Evolutionary conservation across 768 basidiomycete species (phyloP).

Genomic region (Boletus rubescentipes): DNA sequence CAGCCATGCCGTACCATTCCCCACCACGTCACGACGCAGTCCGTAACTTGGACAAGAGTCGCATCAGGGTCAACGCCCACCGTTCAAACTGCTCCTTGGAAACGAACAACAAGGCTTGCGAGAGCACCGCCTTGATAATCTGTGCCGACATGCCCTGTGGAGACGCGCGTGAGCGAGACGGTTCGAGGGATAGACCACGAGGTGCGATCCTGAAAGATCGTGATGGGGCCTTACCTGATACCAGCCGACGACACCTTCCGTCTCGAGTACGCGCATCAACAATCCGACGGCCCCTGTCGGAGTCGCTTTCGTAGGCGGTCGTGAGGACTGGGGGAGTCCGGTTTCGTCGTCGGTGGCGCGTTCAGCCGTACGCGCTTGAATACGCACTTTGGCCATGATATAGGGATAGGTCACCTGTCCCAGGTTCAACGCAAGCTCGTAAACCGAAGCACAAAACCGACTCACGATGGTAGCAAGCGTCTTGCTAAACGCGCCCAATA

Average conservation of each 20-base stretch:
- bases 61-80: conserved; percentile 75
- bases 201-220: background rate
- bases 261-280: conserved; percentile 64
- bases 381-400: conserved; percentile 94
- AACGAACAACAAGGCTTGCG: conserved; percentile 94
- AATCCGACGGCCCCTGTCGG: conserved; percentile 78
- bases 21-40: conserved; percentile 5
- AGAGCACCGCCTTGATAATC: conserved; percentile 91
- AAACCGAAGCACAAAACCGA: background rate
- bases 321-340: conserved; percentile 18
- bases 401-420: conserved; percentile 89
- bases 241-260: conserved; percentile 88
- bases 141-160: conserved; percentile 94
- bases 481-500: conserved; percentile 91
- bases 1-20: background rate
- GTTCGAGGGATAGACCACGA: background rate
- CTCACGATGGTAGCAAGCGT: conserved; percentile 91
- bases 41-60: conserved; percentile 42
- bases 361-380: conserved; percentile 79
- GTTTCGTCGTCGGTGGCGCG: conserved; percentile 33
- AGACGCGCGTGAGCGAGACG: background rate
- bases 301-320: conserved; percentile 31
- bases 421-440: background rate
- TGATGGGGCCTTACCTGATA: conserved; percentile 68
- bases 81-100: conserved; percentile 97